phyloP scores from a whole-genome alignment of 768 basidiomycete species.

The Russula ochroleuca region DNA sequence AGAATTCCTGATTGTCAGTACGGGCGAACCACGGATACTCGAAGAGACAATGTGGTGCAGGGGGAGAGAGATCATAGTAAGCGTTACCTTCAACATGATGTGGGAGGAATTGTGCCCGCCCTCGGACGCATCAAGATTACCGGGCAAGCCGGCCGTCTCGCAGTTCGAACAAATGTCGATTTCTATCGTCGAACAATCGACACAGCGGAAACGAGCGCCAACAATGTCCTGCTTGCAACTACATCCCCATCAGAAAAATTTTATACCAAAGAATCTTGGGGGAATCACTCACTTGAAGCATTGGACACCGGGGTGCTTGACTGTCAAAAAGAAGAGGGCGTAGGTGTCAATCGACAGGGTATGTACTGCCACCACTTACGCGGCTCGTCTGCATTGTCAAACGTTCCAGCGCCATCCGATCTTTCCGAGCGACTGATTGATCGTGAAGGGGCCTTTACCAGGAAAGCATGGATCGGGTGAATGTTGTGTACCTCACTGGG shows the following conservation, averaged over 20 bases:
- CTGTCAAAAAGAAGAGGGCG: slow-evolving; percentile 10
- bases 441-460: slow-evolving; percentile 50
- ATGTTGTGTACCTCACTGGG: slow-evolving; percentile 83
- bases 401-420: slow-evolving; percentile 20
- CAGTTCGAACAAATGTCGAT: slow-evolving; percentile 86
- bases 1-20: background rate
- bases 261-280: background rate
- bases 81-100: slow-evolving; percentile 83
- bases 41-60: background rate
- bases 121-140: slow-evolving; percentile 71
- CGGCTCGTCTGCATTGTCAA: slow-evolving; percentile 21
- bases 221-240: slow-evolving; percentile 89
- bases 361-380: slow-evolving; percentile 13
- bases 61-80: slow-evolving; percentile 4
- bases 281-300: slow-evolving; percentile 25
- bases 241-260: background rate
- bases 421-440: slow-evolving; percentile 41
- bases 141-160: slow-evolving; percentile 80
- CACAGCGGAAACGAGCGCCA: slow-evolving; percentile 90
- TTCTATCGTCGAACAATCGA: slow-evolving; percentile 50
- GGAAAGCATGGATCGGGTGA: slow-evolving; percentile 85
- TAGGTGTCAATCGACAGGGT: slow-evolving; percentile 4
- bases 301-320: slow-evolving; percentile 25
- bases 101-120: slow-evolving; percentile 81
- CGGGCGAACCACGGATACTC: background rate